Conservation (phyloP, 2,329 filamentous ascomycete species). For the Colletotrichum shisoi region DNA sequence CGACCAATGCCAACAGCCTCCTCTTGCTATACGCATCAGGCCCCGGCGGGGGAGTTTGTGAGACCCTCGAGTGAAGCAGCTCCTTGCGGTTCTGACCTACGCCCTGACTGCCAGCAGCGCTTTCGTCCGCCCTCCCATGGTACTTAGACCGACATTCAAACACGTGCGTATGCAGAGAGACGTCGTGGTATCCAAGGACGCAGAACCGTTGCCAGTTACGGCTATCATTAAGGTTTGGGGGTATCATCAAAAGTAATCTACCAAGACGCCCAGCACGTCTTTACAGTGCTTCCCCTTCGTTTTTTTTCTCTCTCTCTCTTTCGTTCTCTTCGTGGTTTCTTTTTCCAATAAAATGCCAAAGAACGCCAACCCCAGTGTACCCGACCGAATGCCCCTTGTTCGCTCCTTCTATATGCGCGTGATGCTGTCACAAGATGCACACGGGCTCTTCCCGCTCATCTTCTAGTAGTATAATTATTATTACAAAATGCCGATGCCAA, state of each 20-base stretch:
- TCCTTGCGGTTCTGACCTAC: too few species aligned
- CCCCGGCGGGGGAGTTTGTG: too few species aligned
- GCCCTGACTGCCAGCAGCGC: too few species aligned
- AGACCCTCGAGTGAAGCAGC: too few species aligned
- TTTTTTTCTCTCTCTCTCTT: not conserved
- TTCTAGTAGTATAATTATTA: too few species aligned
- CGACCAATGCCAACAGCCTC: too few species aligned
- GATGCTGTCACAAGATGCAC: not conserved
- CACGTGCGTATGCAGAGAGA: too few species aligned
- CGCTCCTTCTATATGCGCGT: too few species aligned
- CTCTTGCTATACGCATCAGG: too few species aligned
- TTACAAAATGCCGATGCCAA: slow-evolving; percentile 10
- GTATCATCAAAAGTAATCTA: slow-evolving; percentile 17
- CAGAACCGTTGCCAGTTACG: slow-evolving; percentile 2
- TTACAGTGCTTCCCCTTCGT: not conserved
- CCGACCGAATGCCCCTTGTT: not conserved
- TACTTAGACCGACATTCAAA: too few species aligned
- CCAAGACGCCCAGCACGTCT: slow-evolving; percentile 13
- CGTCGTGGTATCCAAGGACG: not conserved
- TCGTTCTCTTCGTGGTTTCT: too few species aligned
- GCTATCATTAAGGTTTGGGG: slow-evolving; percentile 5
- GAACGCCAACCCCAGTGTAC: slow-evolving; percentile 9
- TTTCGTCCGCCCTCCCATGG: too few species aligned
- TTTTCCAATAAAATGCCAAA: not conserved
- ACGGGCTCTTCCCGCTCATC: not conserved